Base-by-base conservation (phyloP, 2,329 filamentous ascomycete genomes). In the Aspergillus ruber region DNA sequence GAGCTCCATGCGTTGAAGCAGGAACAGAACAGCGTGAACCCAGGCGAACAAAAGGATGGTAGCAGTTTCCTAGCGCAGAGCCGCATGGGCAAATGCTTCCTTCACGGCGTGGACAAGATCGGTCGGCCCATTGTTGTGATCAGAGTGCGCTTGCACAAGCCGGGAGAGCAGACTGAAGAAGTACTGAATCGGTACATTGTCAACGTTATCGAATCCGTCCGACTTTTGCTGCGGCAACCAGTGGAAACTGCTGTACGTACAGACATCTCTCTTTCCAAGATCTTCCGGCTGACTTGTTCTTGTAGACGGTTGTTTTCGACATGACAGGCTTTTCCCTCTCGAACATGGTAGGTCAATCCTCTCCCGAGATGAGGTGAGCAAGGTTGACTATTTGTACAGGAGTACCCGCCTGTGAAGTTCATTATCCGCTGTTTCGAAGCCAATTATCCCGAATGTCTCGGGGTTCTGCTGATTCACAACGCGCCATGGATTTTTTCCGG, bases 381-480 rank as follows among this genome's bases (percentile, higher is more conserved):
- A 41, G 7, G 36, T 3, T 10, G 12, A 9, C 44, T 25, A 18
- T 9, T 7, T 18, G 6, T 27, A 2, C 38, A 85, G 82, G 93
- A 98, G 70, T 97, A 97, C 67, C 83, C 87, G 0, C 91, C 93
- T 0, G 88, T 98, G 45, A 97, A 95, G 64, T 97, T 96, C 71
- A 95, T 97, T 83, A 95, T 97, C 67, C 91, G 94, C 67, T 95
- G 89, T 66, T 97, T 97, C 65, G 90, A 97, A 74, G 90, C 90
- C 50, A 96, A 97, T 66, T 98, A 96, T 60, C 91, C 93, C 0
- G 93, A 97, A 68, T 90, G 83, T 36, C 78, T 97, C 1, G 91
- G 90, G n/a, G 80, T 84, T 2, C 86, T 96, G 12, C 78, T 96
- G 38, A 88, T 97, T 38, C 91, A 97, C 74, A 95, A 95, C 66